These are phyloP conservation scores for Teratosphaeria zuluensis DNA, from an alignment of 2,329 filamentous ascomycete genomes.

Conservation along the genomic window DNA sequence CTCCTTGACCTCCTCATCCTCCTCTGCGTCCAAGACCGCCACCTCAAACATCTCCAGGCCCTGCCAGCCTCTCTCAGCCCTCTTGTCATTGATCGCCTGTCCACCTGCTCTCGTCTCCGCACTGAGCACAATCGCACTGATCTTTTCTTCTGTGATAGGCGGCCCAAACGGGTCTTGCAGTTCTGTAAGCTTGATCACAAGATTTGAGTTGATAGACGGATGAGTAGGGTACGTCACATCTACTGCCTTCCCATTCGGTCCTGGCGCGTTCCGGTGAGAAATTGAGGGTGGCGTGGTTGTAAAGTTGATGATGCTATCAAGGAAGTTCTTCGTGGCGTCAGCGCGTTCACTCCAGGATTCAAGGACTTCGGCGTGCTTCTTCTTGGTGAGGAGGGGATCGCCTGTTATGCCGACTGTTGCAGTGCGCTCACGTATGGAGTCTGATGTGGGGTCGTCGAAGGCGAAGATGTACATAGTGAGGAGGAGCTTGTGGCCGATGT, in stretches of 20 bases:
- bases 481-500: conserved; percentile 91
- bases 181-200: conserved; percentile 69
- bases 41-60: conserved; percentile 76
- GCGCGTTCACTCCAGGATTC: conserved; percentile 73
- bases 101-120: conserved; percentile 80
- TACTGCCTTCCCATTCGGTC: conserved; percentile 44
- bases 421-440: conserved; percentile 31
- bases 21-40: conserved; percentile 66
- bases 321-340: conserved; percentile 58
- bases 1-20: conserved; percentile 31
- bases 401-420: conserved; percentile 83
- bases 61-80: conserved; percentile 65
- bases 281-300: conserved; percentile 27
- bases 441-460: conserved; percentile 35
- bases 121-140: conserved; percentile 77
- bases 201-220: conserved; percentile 24
- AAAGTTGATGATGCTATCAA: conserved; percentile 53
- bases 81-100: conserved; percentile 73
- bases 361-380: conserved; percentile 73
- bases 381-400: conserved; percentile 75
- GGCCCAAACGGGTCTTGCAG: conserved; percentile 86
- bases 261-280: conserved; percentile 31
- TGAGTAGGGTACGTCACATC: conserved; percentile 47
- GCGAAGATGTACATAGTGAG: conserved; percentile 77
- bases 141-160: conserved; percentile 69